Evolutionary conservation across 2,329 filamentous ascomycete genomes (phyloP).

Genomic region (Didymosphaeria variabile): DNA sequence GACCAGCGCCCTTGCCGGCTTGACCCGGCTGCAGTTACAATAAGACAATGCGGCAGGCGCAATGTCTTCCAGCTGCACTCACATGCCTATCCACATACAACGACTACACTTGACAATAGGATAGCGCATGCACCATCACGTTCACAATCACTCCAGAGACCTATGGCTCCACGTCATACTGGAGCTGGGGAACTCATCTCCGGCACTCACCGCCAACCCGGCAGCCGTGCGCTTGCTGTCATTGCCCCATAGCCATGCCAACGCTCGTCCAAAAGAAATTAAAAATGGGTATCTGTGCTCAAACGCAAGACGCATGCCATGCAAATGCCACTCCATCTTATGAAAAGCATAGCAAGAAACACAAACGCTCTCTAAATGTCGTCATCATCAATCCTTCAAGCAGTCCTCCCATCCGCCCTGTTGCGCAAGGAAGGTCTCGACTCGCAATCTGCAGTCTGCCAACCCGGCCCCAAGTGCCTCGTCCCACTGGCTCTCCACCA

Average conservation of each 20-base stretch:
- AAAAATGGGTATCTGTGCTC: constrained; percentile 49
- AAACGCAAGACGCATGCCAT: constrained; percentile 31
- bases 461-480: constrained; percentile 85
- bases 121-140: not conserved
- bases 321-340: constrained; percentile 18
- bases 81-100: not conserved
- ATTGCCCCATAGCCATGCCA: constrained; percentile 19
- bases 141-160: not conserved
- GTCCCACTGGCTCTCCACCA: constrained; percentile 90
- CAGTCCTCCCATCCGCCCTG: constrained; percentile 89
- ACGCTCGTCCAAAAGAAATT: constrained; percentile 21
- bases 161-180: constrained; percentile 15
- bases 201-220: constrained; percentile 11
- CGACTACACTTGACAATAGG: not conserved
- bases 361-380: not conserved
- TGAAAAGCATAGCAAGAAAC: not conserved
- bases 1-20: not conserved
- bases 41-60: not conserved
- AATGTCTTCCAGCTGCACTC: not conserved
- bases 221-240: constrained; percentile 7
- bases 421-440: constrained; percentile 76
- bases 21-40: not conserved
- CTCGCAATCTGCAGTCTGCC: constrained; percentile 74
- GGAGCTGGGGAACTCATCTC: constrained; percentile 5
- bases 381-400: constrained; percentile 48